Evolutionary conservation across 2,329 filamentous ascomycete species (phyloP).

Genomic region (Fusarium subtropicale): DNA sequence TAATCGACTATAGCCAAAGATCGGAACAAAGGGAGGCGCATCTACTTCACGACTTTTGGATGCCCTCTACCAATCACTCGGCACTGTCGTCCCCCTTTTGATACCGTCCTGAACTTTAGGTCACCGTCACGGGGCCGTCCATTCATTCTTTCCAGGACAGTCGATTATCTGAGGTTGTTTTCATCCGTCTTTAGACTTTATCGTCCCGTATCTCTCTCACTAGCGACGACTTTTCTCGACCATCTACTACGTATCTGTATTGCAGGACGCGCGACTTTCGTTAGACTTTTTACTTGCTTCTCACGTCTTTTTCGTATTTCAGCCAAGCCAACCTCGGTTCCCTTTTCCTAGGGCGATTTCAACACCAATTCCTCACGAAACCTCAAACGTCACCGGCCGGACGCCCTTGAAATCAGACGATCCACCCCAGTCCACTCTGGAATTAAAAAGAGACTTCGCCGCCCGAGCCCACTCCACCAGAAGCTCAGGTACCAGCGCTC

Average conservation of each 20-base stretch:
- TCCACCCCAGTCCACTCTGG: conserved; percentile 38
- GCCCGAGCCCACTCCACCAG: conserved; percentile 35
- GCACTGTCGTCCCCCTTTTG: conserved; percentile 34
- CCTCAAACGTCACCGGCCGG: conserved; percentile 38
- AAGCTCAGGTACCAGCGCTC: conserved; percentile 22
- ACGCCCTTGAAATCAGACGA: conserved; percentile 41
- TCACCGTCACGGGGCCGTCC: conserved; percentile 35
- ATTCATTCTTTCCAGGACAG: conserved; percentile 34
- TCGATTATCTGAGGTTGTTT: conserved; percentile 9
- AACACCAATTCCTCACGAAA: conserved; percentile 35
- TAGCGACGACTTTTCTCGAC: conserved; percentile 9
- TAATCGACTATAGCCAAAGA: conserved; percentile 30
- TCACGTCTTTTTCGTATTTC: conserved; percentile 13
- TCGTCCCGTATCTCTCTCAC: conserved; percentile 4
- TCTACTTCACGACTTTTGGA: conserved; percentile 32
- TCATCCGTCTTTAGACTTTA: conserved; percentile 15
- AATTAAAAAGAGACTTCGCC: conserved; percentile 32
- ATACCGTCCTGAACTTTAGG: conserved; percentile 31
- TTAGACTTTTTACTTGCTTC: conserved; percentile 20
- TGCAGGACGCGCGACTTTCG: conserved; percentile 27
- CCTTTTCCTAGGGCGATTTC: conserved; percentile 19
- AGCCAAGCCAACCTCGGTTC: conserved; percentile 31
- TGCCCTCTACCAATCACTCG: conserved; percentile 38
- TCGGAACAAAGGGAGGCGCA: conserved; percentile 33
- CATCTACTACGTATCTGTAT: conserved; percentile 22